A percentile compares a stretch with the other conserved stretches of the same genome.
phyloP scores from a whole-genome alignment of 2,329 filamentous ascomycete genomes.

The Scedosporium minutisporum region DNA sequence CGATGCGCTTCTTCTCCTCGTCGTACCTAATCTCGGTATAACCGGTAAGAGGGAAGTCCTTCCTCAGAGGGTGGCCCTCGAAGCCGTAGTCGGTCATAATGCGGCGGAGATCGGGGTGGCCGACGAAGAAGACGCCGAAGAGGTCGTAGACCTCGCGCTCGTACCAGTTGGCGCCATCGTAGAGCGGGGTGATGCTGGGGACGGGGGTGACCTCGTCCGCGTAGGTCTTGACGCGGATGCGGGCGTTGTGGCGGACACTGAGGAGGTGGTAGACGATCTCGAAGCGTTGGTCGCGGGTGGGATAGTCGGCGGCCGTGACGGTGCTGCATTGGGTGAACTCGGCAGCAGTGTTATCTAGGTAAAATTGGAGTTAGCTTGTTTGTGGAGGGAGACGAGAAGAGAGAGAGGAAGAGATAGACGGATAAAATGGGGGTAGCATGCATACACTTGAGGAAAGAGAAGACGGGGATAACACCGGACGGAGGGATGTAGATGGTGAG shows the following conservation, averaged over 20 bases:
- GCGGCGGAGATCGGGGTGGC: slow-evolving; percentile 87
- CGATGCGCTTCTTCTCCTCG: slow-evolving; percentile 99
- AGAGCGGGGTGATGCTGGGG: slow-evolving; percentile 76
- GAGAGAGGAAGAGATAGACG: neutral
- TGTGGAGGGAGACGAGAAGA: neutral
- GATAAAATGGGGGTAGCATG: slow-evolving; percentile 4
- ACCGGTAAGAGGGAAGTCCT: slow-evolving; percentile 95
- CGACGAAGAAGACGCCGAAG: slow-evolving; percentile 93
- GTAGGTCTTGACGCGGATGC: slow-evolving; percentile 97
- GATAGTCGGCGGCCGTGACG: slow-evolving; percentile 92
- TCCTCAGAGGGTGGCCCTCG: slow-evolving; percentile 91
- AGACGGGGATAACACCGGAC: slow-evolving; percentile 78
- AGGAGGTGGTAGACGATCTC: slow-evolving; percentile 97
- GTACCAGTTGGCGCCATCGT: slow-evolving; percentile 97
- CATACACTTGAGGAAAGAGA: slow-evolving; percentile 80
- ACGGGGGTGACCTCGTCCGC: slow-evolving; percentile 92
- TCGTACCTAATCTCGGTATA: slow-evolving; percentile 98
- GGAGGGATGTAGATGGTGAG: slow-evolving; percentile 89
- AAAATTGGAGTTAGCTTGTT: neutral
- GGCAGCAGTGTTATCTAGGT: slow-evolving; percentile 79
- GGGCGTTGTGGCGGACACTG: slow-evolving; percentile 89
- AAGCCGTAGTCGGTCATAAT: slow-evolving; percentile 99
- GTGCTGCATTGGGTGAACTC: slow-evolving; percentile 92
- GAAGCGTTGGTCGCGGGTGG: slow-evolving; percentile 89
- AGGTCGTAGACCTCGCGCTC: slow-evolving; percentile 97